Evolutionary conservation across 2,329 filamentous ascomycete species (phyloP), one percentile per base, ranked within the genome.

Genomic region (Botrytis deweyae): DNA sequence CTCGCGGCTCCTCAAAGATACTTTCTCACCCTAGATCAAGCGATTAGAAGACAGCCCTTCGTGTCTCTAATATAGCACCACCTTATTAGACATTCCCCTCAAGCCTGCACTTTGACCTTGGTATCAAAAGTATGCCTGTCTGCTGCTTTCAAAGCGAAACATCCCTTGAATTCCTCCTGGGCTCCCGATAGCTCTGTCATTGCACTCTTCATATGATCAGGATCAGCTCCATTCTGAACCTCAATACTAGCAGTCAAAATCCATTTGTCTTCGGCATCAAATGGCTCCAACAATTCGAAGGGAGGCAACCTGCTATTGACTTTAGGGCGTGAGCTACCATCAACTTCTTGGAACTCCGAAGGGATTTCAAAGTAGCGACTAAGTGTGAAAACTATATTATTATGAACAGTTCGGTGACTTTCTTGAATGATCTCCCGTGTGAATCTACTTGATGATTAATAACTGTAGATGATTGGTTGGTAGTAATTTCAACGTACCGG

Each of bases 51-150:
- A 62, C 52, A 38, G 36, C 3, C 52, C 29, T 40, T 42, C 36
- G 9, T 36, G 55, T 46, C 38, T 52, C 29, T 46, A 12, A 36
- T 38, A 44, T 14, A 18, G 36, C 40, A 68, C 25, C 3, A 68
- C 8, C 33, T 72, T 20, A 42, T 22, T 58, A 22, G 18, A 33
- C 36, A 63, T 55, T 5, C 42, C 58, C 36, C 16, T 76, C 72
- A 76, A n/a, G 71, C 59, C 29, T 61, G 63, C 14, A 77, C 70
- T 72, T 79, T 81, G 25, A 80, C 77, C 63, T 87, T 83, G 4
- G 88, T 87, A 76, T 90, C 88, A 75, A 86, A 84, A 6, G 85
- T 84, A 74, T 85, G 85, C 68, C 88, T 85, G 75, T 89, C 87
- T 69, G 87, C 83, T 5, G 82, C 78, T 73, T 83, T 83, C 76